These are phyloP conservation scores for Cercospora sojina DNA, from an alignment of 2,329 filamentous ascomycete species.

Conservation along the genomic window DNA sequence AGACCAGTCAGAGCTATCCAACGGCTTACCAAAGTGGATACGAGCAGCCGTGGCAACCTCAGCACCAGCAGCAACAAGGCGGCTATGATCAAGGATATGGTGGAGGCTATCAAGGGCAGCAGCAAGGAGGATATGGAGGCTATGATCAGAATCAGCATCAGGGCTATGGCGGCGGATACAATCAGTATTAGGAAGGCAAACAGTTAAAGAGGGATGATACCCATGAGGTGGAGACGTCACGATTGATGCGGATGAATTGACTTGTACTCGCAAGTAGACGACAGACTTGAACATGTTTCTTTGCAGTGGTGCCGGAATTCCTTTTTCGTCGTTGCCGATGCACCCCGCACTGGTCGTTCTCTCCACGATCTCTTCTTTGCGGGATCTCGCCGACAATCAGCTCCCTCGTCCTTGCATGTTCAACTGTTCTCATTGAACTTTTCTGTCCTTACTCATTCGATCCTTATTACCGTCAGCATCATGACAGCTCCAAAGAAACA, in stretches of 20 bases:
- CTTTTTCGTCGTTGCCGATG: background rate
- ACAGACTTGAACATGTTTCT: background rate
- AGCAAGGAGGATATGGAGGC: conserved; percentile 28
- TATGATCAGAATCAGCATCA: conserved; percentile 19
- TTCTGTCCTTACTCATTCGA: background rate
- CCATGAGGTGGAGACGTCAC: background rate
- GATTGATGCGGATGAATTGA: background rate
- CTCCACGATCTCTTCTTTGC: background rate
- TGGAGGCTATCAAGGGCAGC: conserved; percentile 22
- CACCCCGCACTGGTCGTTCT: conserved; percentile 1
- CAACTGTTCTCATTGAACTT: background rate
- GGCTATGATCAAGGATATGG: conserved; percentile 26
- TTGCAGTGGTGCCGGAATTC: background rate
- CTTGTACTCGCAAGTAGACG: background rate
- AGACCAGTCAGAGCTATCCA: conserved; percentile 34
- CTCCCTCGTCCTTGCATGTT: background rate
- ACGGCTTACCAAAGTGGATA: conserved; percentile 40
- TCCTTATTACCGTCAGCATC: background rate
- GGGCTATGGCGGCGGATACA: conserved; percentile 22
- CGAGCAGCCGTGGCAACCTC: conserved; percentile 35
- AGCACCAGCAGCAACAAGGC: conserved; percentile 25
- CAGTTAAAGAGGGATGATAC: background rate
- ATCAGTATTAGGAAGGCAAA: conserved; percentile 18
- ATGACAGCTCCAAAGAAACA: conserved; percentile 9
- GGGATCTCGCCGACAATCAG: background rate